Base-by-base conservation (phyloP, 352 stramenopile genomes). In the Blastocystis sp. region DNA sequence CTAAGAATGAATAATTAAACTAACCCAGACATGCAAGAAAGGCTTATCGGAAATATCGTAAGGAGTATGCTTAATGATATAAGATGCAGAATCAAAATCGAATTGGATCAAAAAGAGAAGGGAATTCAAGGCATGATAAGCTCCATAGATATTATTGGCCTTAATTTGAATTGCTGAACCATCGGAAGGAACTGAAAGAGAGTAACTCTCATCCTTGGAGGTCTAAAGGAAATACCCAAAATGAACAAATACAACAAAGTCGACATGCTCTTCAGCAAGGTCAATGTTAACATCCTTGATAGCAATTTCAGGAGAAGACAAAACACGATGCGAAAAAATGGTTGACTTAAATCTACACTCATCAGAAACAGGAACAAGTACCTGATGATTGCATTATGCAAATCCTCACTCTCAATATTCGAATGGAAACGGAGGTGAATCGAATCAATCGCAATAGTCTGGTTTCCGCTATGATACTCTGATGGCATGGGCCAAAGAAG, bases 71-170 rank as follows among this genome's bases (percentile, higher is more conserved):
- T 54, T 35, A 35, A 92, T 89, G 22, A 80, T 22, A 80, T 92
- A 92, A 6, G 13, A 13, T 6, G 27, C 56, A 51, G 53, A 17
- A 59, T 64, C 81, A 90, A 78, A 81, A 90, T 92, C 84, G 87
- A 91, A 94, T 15, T 90, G 60, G 22, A 93, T 30, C 6, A 94
- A 89, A 73, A 93, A 92, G 27, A 59, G 66, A 11, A 94, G 89
- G 4, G 92, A 92, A 89, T 93, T 91, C 68, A 94, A 78, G 13
- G 75, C 92, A 40, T 90, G 91, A 24, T 93, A 58, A 11, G 88
- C 89, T 56, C 92, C 92, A 59, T 91, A 93, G 22, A 93, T 89
- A 11, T 91, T 94, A 54, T 79, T n/a, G 13, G 92, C 84, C 56
- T 53, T 53, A 4, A 93, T 84, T 56, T 69, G 62, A 79, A 90